These are phyloP conservation scores for Aspergillus sp. DNA, from an alignment of 2,329 filamentous ascomycete species.

Conservation along the genomic window DNA sequence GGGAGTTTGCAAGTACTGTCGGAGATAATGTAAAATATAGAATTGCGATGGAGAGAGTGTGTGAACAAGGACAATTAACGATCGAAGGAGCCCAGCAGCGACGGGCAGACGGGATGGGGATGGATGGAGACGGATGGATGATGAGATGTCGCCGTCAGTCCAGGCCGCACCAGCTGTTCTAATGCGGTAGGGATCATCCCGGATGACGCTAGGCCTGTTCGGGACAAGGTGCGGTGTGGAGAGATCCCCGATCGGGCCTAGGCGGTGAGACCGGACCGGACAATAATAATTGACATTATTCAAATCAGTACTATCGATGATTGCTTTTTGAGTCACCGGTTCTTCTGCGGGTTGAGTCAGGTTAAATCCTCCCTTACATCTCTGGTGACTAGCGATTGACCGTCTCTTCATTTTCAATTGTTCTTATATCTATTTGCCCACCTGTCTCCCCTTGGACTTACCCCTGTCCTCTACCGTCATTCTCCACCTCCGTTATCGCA, in stretches of 20 bases:
- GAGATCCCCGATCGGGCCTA: not conserved
- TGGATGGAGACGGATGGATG: not conserved
- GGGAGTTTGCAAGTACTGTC: not conserved
- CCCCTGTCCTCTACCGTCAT: no score
- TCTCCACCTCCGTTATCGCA: not conserved
- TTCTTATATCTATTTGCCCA: not conserved
- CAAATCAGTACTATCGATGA: not conserved
- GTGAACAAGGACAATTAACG: not conserved
- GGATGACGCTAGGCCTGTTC: not conserved
- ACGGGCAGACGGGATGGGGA: not conserved
- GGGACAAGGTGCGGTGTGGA: constrained; percentile 4
- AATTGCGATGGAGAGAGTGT: not conserved
- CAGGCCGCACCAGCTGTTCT: not conserved
- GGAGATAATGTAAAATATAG: not conserved
- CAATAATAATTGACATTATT: not conserved
- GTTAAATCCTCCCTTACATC: not conserved
- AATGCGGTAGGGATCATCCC: not conserved
- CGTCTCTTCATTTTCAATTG: not conserved
- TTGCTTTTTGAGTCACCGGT: not conserved
- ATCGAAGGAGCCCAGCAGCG: not conserved
- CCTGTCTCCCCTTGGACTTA: no score
- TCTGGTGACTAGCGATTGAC: not conserved
- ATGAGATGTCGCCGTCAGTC: no score
- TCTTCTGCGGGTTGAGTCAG: not conserved
- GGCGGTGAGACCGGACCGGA: not conserved